Base-by-base conservation (phyloP, 257 asterid species). In the Scutellaria baicalensis region DNA sequence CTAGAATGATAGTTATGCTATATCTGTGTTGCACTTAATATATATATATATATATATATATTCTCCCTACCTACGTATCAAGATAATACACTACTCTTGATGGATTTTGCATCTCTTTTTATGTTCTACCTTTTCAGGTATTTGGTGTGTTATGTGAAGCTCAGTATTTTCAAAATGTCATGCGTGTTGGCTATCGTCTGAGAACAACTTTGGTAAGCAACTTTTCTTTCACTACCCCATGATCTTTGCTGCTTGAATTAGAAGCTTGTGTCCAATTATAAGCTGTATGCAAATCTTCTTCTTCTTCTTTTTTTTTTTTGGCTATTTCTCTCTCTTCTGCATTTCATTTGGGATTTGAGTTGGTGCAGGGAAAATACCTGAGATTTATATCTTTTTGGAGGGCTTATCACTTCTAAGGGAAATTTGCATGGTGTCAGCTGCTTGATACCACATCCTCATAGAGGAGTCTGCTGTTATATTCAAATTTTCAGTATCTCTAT, bases 121-220 rank as follows among this genome's bases (percentile, higher is more conserved):
- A 52, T 60, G 55, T 65, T 60, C 38, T 21, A 17, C 60, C 20
- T 72, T n/a, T n/a, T 67, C 81, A 88, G 95, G 92, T 85, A 76
- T 57, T 93, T 70, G 98, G 97, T 8, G 98, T 93, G 75, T 70
- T 90, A 64, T 87, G 89, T 75, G 98, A 93, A 87, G 97, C 96
- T 74, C 98, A 93, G 76, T 93, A 93, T 72, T 93, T 90, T 76
- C 98, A 90, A 69, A 90, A 90, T 71, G 98, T 93, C 84, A 87
- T 90, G 96, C 97, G 98, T 62, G 98, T 89, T 75, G 98, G 98
- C 64, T 90, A 67, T 81, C 95, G 98, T 49, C 80, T 93, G 81
- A 87, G 94, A 75, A 82, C 98, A 71, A 89, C 98, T 45, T 80
- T 93, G 87, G 99, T 93, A 78, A 87, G 85, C 57, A 72, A 50